These are phyloP conservation scores for Myrica gale DNA, from an alignment of 306 rosid genomes.

Conservation along the genomic window DNA sequence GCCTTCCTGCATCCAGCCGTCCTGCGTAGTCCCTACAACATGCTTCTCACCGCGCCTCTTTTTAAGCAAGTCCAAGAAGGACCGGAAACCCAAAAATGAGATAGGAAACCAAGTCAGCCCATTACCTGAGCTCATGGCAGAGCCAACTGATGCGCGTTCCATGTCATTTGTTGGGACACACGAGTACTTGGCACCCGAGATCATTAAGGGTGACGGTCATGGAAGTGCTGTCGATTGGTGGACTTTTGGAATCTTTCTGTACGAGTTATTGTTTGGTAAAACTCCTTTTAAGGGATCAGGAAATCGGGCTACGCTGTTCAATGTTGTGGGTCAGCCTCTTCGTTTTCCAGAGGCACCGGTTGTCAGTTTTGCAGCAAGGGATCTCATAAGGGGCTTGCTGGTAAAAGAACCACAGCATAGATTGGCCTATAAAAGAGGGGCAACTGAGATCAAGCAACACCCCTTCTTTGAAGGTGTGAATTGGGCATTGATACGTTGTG, in stretches of 20 bases:
- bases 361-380: slow-evolving; percentile 91
- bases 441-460: slow-evolving; percentile 92
- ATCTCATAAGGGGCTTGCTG: slow-evolving; percentile 87
- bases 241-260: slow-evolving; percentile 94
- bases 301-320: slow-evolving; percentile 83
- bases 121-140: slow-evolving; percentile 91
- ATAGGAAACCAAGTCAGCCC: slow-evolving; percentile 90
- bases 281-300: slow-evolving; percentile 97
- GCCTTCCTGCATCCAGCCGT: slow-evolving; percentile 96
- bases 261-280: slow-evolving; percentile 89
- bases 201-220: slow-evolving; percentile 95
- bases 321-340: slow-evolving; percentile 87
- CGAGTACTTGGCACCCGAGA: slow-evolving; percentile 95
- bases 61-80: slow-evolving; percentile 92
- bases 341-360: slow-evolving; percentile 92
- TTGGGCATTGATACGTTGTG: slow-evolving; percentile 96
- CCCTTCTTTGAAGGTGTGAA: slow-evolving; percentile 97
- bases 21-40: slow-evolving; percentile 92
- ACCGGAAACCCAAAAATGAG: slow-evolving; percentile 69
- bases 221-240: slow-evolving; percentile 99
- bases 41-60: slow-evolving; percentile 93
- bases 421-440: slow-evolving; percentile 88
- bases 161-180: slow-evolving; percentile 99
- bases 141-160: slow-evolving; percentile 96
- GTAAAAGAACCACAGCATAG: slow-evolving; percentile 91